phyloP scores from a whole-genome alignment of 2,329 filamentous ascomycete species.

The Pyrenochaeta sp. region DNA sequence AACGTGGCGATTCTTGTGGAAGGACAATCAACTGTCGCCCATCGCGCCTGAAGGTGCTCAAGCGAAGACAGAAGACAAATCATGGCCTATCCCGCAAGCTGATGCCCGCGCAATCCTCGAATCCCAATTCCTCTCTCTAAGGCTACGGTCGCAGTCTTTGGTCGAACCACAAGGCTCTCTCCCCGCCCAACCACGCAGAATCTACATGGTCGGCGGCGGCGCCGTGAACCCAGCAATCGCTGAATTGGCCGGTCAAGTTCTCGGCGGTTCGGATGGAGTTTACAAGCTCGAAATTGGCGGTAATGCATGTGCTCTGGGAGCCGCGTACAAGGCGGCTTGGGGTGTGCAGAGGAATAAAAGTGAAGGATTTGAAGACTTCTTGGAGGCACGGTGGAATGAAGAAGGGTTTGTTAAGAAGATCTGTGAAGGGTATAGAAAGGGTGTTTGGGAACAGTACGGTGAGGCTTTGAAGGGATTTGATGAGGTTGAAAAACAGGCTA shows the following conservation, averaged over 20 bases:
- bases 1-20: conserved; percentile 81
- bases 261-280: conserved; percentile 88
- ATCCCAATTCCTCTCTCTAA: conserved; percentile 91
- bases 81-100: conserved; percentile 65
- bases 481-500: conserved; percentile 73
- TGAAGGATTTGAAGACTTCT: conserved; percentile 88
- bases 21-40: conserved; percentile 56
- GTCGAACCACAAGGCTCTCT: conserved; percentile 67
- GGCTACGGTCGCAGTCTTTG: conserved; percentile 81
- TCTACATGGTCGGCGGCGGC: conserved; percentile 95
- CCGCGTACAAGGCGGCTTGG: conserved; percentile 97
- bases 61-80: conserved; percentile 37
- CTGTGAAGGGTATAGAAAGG: conserved; percentile 79
- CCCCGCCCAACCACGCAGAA: conserved; percentile 83
- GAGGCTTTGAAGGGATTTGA: conserved; percentile 78
- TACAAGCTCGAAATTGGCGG: conserved; percentile 94
- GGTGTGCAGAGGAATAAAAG: conserved; percentile 71
- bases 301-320: conserved; percentile 92
- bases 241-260: conserved; percentile 81
- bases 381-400: conserved; percentile 86
- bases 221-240: conserved; percentile 91
- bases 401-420: conserved; percentile 83
- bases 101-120: conserved; percentile 91
- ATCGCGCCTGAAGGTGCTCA: conserved; percentile 56
- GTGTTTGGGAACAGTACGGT: conserved; percentile 80